phyloP scores from a whole-genome alignment of 2,329 filamentous ascomycete genomes.

The Plectosphaerella plurivora region DNA sequence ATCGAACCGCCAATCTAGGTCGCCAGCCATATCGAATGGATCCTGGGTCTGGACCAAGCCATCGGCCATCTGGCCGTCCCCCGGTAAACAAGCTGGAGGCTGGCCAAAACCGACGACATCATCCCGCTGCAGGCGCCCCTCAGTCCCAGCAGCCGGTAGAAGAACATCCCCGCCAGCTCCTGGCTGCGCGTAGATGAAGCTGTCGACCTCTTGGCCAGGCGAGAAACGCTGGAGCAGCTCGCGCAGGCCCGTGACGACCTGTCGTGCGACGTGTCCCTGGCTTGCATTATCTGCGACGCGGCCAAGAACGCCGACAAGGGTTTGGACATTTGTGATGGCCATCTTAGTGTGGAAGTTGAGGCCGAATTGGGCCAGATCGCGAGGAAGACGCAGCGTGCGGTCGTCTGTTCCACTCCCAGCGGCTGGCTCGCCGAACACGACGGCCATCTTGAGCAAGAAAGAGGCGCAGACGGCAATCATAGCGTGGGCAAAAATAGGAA shows the following conservation, averaged over 20 bases:
- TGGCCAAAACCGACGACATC: background rate
- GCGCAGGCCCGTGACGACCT: conserved; percentile 11
- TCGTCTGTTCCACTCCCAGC: background rate
- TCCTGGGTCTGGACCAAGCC: conserved; percentile 4
- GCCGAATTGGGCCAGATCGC: conserved; percentile 10
- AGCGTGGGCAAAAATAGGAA: conserved; percentile 28
- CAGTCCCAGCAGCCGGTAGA: background rate
- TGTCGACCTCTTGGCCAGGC: background rate
- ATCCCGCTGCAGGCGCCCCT: background rate
- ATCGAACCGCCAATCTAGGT: conserved; percentile 14
- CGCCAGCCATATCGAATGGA: conserved; percentile 13
- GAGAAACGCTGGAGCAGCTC: conserved; percentile 13
- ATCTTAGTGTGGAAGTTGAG: conserved; percentile 11
- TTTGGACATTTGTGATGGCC: conserved; percentile 5
- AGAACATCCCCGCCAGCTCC: background rate
- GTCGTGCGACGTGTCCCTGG: conserved; percentile 10
- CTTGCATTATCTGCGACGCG: conserved; percentile 10
- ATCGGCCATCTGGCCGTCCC: background rate
- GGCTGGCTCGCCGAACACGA: conserved; percentile 9
- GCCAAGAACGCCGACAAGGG: conserved; percentile 6
- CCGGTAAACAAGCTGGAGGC: background rate
- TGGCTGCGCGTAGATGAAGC: conserved; percentile 4
- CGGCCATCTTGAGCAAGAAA: conserved; percentile 29
- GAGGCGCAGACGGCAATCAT: conserved; percentile 29
- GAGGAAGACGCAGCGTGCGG: conserved; percentile 4